Evolutionary conservation across 2,329 filamentous ascomycete species (phyloP), one percentile per base, ranked within the genome.

Genomic region (Peltaster fructicola): DNA sequence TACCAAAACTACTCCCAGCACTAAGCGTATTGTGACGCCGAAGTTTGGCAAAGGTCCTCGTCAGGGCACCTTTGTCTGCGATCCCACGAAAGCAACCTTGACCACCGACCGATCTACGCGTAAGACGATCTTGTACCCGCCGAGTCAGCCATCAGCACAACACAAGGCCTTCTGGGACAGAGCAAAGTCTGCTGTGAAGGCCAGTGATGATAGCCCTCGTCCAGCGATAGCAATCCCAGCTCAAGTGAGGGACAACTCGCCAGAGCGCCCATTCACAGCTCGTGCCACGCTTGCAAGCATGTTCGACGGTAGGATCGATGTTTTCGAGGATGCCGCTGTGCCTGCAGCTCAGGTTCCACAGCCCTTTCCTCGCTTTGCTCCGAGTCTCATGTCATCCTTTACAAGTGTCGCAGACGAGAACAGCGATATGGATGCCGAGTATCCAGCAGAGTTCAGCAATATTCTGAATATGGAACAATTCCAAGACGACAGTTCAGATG

Each of bases 91-190:
- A 15, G 36, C 37, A 20, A 26, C 31, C 7, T 30, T 41, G 18
- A 33, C 33, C 11, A 31, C 32, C 6, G 34, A 40, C 20, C 13
- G 24, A 7, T 23, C 17, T 5, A 29, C 29, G 12, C 35, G 33
- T 17, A 32, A 30, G 9, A 35, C 37, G 14, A 30, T 30, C n/a
- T 15, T 41, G 14, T 20, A 25, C 15, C 37, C 35, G 19, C 38
- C 38, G 6, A 24, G 24, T 7, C 26, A 31, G 14, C 38, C 38
- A 6, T 13, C 24, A 8, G 36, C 27, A 5, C 33, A 38, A 26
- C 32, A 39, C 31, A 36, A 32, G 21, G 43, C 40, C 3, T 47
- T 43, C 33, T 48, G 42, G 41, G 37, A 43, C 8, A 43, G 40
- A 14, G 39, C 37, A 14, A 31, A 36, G 14, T 41, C 36, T 11